Conservation (phyloP, 306 rosid genomes). For the Parietaria judaica region DNA sequence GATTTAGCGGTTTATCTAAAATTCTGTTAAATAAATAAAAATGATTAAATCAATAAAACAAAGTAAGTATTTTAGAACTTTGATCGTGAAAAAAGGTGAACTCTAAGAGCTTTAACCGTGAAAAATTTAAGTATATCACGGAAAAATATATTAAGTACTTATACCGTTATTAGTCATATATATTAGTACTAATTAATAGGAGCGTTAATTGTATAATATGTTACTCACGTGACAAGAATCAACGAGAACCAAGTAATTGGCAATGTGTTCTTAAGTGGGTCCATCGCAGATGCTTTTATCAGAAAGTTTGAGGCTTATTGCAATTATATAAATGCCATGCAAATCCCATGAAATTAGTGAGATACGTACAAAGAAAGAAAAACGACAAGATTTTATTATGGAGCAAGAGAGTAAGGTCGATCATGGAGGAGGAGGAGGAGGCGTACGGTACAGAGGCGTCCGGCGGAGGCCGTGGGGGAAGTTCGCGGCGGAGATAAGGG, state of each 20-base stretch:
- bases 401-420: conserved; percentile 18
- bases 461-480: conserved; percentile 86
- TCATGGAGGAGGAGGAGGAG: conserved; percentile 15
- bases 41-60: no score
- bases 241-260: neutral
- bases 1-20: no score
- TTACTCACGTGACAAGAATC: conserved; percentile 29
- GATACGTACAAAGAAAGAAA: neutral
- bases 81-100: no score
- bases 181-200: neutral
- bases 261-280: conserved; percentile 16
- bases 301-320: no score
- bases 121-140: no score
- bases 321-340: conserved; percentile 28
- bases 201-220: conserved; percentile 2
- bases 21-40: no score
- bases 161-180: no score
- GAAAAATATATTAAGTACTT: no score
- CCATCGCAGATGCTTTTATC: neutral
- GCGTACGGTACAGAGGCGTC: conserved; percentile 57
- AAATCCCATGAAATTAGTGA: neutral
- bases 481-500: conserved; percentile 88
- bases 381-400: conserved; percentile 25
- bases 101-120: no score
- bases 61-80: no score